A percentile compares a stretch with the other conserved stretches of the same genome.
These are phyloP conservation scores for Mycena haematopus DNA, from an alignment of 768 basidiomycete species.

Conservation along the genomic window DNA sequence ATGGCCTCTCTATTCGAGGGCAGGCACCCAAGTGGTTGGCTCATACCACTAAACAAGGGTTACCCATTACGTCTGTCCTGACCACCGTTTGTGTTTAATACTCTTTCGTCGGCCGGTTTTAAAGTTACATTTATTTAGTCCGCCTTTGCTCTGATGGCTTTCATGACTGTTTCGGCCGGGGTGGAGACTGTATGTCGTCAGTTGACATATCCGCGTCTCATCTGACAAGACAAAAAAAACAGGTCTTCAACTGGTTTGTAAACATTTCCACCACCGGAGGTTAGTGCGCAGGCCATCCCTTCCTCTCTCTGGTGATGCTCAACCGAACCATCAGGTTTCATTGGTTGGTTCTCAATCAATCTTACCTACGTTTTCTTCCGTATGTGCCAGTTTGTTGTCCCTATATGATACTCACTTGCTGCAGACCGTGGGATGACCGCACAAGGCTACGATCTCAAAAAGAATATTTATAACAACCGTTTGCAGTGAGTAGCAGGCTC, in stretches of 20 bases:
- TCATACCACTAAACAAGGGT: conserved; percentile 53
- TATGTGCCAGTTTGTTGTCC: conserved; percentile 38
- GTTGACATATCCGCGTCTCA: background rate
- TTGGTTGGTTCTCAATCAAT: conserved; percentile 72
- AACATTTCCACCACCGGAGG: conserved; percentile 70
- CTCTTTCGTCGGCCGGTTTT: conserved; percentile 40
- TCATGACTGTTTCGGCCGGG: conserved; percentile 69
- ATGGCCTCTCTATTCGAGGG: conserved; percentile 58
- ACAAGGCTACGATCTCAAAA: conserved; percentile 68
- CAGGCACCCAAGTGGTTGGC: conserved; percentile 54
- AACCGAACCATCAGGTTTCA: too few species aligned
- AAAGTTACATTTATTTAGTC: conserved; percentile 36
- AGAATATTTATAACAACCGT: conserved; percentile 65
- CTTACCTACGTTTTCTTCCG: conserved; percentile 77
- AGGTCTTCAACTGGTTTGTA: conserved; percentile 30
- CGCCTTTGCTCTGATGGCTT: conserved; percentile 57
- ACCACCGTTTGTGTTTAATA: conserved; percentile 38
- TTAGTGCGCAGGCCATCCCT: too few species aligned
- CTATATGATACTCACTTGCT: conserved; percentile 2
- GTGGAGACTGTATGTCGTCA: conserved; percentile 52
- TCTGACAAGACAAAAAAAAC: background rate
- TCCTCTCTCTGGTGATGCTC: too few species aligned
- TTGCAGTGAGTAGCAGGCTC: conserved; percentile 46
- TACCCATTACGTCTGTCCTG: conserved; percentile 51
- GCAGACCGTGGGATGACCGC: conserved; percentile 65